phyloP scores from a whole-genome alignment of 2,329 filamentous ascomycete species.

The Albophoma yamanashiensis region DNA sequence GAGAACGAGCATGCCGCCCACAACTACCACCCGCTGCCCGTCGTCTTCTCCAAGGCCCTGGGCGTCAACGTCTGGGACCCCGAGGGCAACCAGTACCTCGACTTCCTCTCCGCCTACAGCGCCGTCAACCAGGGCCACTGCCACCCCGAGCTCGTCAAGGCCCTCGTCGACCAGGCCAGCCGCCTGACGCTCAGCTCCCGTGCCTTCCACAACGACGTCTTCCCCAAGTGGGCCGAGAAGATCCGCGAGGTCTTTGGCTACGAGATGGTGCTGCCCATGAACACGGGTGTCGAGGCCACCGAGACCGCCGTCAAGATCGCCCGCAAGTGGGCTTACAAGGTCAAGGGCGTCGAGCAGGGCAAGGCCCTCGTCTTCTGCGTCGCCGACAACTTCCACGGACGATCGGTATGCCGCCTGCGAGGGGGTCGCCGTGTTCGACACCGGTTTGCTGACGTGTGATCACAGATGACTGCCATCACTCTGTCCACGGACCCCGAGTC shows the following conservation, averaged over 20 bases:
- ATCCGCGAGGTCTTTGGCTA: conserved; percentile 83
- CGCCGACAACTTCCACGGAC: conserved; percentile 89
- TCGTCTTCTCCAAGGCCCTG: conserved; percentile 79
- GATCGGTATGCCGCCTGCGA: conserved; percentile 55
- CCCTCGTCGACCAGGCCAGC: conserved; percentile 78
- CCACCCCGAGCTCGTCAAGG: conserved; percentile 89
- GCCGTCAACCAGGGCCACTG: conserved; percentile 98
- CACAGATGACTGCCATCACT: conserved; percentile 82
- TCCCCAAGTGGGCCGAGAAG: conserved; percentile 90
- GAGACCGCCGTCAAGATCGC: conserved; percentile 96
- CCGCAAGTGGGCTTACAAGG: conserved; percentile 95
- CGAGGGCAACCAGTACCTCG: conserved; percentile 88
- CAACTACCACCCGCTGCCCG: conserved; percentile 96
- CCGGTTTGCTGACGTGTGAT: neutral
- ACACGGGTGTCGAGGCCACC: conserved; percentile 91
- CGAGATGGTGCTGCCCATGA: conserved; percentile 98
- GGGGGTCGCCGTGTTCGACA: no score
- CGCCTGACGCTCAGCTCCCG: conserved; percentile 86
- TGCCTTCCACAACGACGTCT: conserved; percentile 97
- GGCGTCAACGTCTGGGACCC: conserved; percentile 94
- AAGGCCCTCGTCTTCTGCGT: conserved; percentile 79
- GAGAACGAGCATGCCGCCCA: conserved; percentile 86
- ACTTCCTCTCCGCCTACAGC: conserved; percentile 96
- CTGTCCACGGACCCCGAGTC: conserved; percentile 94
- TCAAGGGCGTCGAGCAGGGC: conserved; percentile 77